Conservation (phyloP, 1,284 basidiomycete genomes). For the Fistulinella staudtii region DNA sequence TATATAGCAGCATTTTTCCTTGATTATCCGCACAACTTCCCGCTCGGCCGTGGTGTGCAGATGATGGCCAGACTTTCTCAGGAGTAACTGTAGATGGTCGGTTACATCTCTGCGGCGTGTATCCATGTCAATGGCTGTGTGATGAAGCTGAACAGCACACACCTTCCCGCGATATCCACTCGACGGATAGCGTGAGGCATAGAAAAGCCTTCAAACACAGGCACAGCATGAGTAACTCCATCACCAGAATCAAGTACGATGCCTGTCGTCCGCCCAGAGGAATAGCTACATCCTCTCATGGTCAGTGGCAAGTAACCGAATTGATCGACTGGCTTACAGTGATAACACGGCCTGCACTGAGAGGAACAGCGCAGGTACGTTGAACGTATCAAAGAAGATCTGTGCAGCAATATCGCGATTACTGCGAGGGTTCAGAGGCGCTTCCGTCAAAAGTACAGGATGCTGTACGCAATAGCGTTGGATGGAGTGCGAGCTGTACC, state of each 20-base stretch:
- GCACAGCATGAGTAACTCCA: conserved; percentile 98
- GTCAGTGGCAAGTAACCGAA: conserved; percentile 10
- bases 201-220: conserved; percentile 98
- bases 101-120: conserved; percentile 78
- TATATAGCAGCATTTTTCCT: conserved; percentile 97
- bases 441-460: conserved; percentile 93
- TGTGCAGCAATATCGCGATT: conserved; percentile 95
- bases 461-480: conserved; percentile 56
- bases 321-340: conserved; percentile 55
- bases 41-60: conserved; percentile 96
- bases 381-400: conserved; percentile 99
- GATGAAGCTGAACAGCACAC: conserved; percentile 21
- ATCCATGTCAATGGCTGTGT: conserved; percentile 12
- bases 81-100: conserved; percentile 89
- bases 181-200: conserved; percentile 98
- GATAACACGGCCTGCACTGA: conserved; percentile 97
- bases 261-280: conserved; percentile 97
- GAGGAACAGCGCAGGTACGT: conserved; percentile 96
- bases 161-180: conserved; percentile 95
- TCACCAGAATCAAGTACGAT: conserved; percentile 99
- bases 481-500: conserved; percentile 1
- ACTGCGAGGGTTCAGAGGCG: conserved; percentile 89
- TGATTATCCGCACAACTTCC: conserved; percentile 96
- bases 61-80: conserved; percentile 94
- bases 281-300: conserved; percentile 66